Base-by-base conservation (phyloP, 441 rosid species). In the Metrosideros polymorpha region DNA sequence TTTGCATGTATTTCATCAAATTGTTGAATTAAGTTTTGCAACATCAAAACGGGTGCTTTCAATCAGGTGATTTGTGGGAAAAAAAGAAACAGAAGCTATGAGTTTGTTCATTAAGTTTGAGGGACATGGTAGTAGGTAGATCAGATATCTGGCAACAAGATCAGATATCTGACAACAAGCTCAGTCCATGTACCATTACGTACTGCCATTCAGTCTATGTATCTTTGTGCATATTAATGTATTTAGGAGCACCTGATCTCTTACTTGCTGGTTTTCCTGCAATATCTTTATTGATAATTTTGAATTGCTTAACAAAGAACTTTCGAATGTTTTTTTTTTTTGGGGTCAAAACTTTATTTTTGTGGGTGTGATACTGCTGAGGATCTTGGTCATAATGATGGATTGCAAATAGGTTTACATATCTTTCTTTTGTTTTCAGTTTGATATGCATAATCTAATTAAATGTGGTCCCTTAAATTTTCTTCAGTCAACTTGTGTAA, bases 401-500 rank as follows among this genome's bases (percentile, higher is more conserved):
- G 79, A 71, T 39, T 22, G 79, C 79, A 22, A 39, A 71, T 71
- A 3, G 47, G n/a, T 39, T 66, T 71, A 22, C 79, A 39, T 71
- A 22, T 10, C 22, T 39, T 22, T 71, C 47, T 59, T 84, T 30
- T 77, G 85, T 83, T 77, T 53, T 86, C 43, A 55, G 85, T 55
- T 86, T 86, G 85, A 83, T 83, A 35, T 55, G n/a, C 45, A 32
- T 53, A 82, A 82, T 47, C 25, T 49, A 47, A 82, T 47, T 22
- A 27, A 8, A 49, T 47, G 15, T 52, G 55, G 12, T 5, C 42
- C 39, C 84, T 90, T 88, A 24, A 83, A 39, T 82, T 89, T 83
- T 83, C 79, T 87, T 52, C 97, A 97, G 99, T 92, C 99, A 57
- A 90, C 95, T 85, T 95, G 95, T 42, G 87, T 94, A 83, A 93